These are phyloP conservation scores for Vitis labrusca DNA, from an alignment of 164 flowering plant species.

Conservation along the genomic window DNA sequence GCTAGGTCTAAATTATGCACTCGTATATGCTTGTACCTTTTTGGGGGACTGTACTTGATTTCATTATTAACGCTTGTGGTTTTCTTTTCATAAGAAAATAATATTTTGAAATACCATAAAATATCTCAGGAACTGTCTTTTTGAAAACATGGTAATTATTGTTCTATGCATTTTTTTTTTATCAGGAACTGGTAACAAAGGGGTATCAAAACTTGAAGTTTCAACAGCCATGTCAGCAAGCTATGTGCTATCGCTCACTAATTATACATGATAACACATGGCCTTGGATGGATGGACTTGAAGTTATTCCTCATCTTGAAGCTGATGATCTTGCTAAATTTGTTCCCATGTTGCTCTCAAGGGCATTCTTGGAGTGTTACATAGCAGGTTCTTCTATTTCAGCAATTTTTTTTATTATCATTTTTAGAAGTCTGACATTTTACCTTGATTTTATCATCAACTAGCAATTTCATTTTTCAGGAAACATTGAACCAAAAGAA, in stretches of 20 bases:
- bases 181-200: slow-evolving; percentile 61
- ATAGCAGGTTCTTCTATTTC: slow-evolving; percentile 47
- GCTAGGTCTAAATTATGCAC: too few relatives aligned
- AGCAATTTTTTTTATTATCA: background rate
- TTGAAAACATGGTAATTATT: slow-evolving; percentile 1
- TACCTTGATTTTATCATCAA: background rate
- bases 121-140: too few relatives aligned
- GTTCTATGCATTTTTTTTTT: slow-evolving; percentile 4
- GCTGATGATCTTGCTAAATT: slow-evolving; percentile 55
- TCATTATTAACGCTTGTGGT: too few relatives aligned
- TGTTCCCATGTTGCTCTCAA: slow-evolving; percentile 54
- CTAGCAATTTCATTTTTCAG: slow-evolving; percentile 32
- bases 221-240: slow-evolving; percentile 82
- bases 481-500: slow-evolving; percentile 72
- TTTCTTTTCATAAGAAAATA: too few relatives aligned
- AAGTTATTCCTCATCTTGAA: slow-evolving; percentile 62
- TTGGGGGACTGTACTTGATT: too few relatives aligned
- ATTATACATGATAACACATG: slow-evolving; percentile 58
- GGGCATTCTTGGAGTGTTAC: slow-evolving; percentile 64
- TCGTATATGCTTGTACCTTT: too few relatives aligned
- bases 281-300: slow-evolving; percentile 74
- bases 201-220: slow-evolving; percentile 69
- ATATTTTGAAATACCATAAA: too few relatives aligned
- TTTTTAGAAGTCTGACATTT: background rate
- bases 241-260: slow-evolving; percentile 64